Conservation (phyloP, 1,139 yeast genomes). For the Kodamaea plutei region DNA sequence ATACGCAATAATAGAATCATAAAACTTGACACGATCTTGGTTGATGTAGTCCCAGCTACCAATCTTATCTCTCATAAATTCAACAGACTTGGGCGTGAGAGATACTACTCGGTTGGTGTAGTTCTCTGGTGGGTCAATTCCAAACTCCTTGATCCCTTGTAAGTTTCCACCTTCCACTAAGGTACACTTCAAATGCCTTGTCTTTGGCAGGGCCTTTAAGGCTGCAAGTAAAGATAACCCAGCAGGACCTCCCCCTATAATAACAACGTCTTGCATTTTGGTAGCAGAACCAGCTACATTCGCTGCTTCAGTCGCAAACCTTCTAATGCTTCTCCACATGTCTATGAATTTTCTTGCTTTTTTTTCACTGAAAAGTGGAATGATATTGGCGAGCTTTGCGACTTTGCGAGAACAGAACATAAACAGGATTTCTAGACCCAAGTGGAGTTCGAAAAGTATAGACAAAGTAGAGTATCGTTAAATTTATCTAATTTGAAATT, state of each 20-base stretch:
- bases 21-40: constrained; percentile 68
- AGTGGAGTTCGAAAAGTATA: no score
- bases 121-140: constrained; percentile 49
- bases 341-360: no score
- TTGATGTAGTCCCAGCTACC: constrained; percentile 76
- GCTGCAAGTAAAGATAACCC: constrained; percentile 87
- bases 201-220: constrained; percentile 58
- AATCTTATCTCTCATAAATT: constrained; percentile 55
- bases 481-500: no score
- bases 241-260: constrained; percentile 98
- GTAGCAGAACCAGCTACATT: constrained; percentile 1
- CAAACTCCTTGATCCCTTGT: constrained; percentile 49
- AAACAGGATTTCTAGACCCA: no score
- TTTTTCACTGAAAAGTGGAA: no score
- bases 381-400: no score
- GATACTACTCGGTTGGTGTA: constrained; percentile 83
- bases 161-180: constrained; percentile 72
- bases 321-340: constrained; percentile 2
- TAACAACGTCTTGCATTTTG: constrained; percentile 61
- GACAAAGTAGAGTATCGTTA: no score
- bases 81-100: constrained; percentile 75
- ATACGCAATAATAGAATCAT: constrained; percentile 79
- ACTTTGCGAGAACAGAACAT: no score
- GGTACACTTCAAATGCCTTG: constrained; percentile 58
- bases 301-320: constrained; percentile 1